These are phyloP conservation scores for Alternaria sp. DNA, from an alignment of 2,329 filamentous ascomycete species.

Conservation along the genomic window DNA sequence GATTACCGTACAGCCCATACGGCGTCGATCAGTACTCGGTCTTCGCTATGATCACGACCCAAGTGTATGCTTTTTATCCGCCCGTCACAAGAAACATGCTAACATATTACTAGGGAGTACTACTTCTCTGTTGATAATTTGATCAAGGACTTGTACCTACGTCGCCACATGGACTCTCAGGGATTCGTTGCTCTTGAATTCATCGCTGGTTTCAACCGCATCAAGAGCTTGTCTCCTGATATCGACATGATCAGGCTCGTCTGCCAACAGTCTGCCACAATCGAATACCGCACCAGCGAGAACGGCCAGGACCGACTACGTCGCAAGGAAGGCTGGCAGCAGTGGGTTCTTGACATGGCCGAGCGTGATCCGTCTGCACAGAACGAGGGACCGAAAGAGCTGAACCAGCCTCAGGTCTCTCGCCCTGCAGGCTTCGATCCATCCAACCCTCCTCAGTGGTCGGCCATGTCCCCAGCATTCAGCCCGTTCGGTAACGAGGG, in stretches of 20 bases:
- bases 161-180: slow-evolving; percentile 92
- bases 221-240: slow-evolving; percentile 75
- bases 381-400: slow-evolving; percentile 69
- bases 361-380: slow-evolving; percentile 76
- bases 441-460: slow-evolving; percentile 37
- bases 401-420: slow-evolving; percentile 50
- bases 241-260: slow-evolving; percentile 75
- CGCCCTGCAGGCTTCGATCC: slow-evolving; percentile 46
- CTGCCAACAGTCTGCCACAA: slow-evolving; percentile 71
- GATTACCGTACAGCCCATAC: slow-evolving; percentile 64
- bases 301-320: slow-evolving; percentile 83
- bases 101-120: slow-evolving; percentile 72
- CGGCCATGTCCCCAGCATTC: slow-evolving; percentile 31
- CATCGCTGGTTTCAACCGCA: slow-evolving; percentile 85
- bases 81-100: slow-evolving; percentile 19
- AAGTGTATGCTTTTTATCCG: slow-evolving; percentile 55
- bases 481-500: slow-evolving; percentile 31
- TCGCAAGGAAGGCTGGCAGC: slow-evolving; percentile 75
- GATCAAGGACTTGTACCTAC: slow-evolving; percentile 88
- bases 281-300: slow-evolving; percentile 77
- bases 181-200: slow-evolving; percentile 85
- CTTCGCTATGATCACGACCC: slow-evolving; percentile 65
- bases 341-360: slow-evolving; percentile 75
- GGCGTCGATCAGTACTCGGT: slow-evolving; percentile 63
- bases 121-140: slow-evolving; percentile 98